Evolutionary conservation across 1,139 yeast species (phyloP).

Genomic region (Diutina mesorugosa): DNA sequence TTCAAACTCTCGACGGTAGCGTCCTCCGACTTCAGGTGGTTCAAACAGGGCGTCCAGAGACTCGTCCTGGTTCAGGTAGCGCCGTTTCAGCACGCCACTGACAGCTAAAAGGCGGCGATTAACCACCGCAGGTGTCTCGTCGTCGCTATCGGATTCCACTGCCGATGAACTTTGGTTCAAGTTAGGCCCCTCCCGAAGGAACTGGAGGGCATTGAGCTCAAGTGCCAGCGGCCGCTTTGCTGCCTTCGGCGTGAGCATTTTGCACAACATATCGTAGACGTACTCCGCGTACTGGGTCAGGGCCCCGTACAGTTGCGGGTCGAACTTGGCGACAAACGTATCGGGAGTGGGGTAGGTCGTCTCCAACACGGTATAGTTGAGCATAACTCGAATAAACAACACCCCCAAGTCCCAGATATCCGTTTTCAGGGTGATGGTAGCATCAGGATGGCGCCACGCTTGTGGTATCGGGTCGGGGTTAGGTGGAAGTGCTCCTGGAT

Average conservation of each 20-base stretch:
- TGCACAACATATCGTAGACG: slow-evolving; percentile 52
- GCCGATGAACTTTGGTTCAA: not conserved
- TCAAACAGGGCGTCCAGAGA: not conserved
- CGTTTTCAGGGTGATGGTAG: slow-evolving; percentile 41
- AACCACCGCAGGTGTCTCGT: not conserved
- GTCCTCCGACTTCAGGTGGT: not conserved
- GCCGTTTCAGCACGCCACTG: not conserved
- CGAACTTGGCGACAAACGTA: slow-evolving; percentile 41
- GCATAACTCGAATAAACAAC: slow-evolving; percentile 54
- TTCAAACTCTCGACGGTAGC: slow-evolving; percentile 64
- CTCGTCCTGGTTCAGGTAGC: not conserved
- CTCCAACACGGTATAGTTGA: not conserved
- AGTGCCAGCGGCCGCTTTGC: slow-evolving; percentile 71
- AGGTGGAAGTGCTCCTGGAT: not conserved
- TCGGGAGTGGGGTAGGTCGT: slow-evolving; percentile 25
- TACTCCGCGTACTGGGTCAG: slow-evolving; percentile 21
- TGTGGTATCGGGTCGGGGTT: slow-evolving; percentile 13
- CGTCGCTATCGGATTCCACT: not conserved
- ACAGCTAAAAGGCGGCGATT: not conserved
- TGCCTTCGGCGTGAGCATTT: slow-evolving; percentile 53
- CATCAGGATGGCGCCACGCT: slow-evolving; percentile 74
- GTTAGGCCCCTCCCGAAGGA: slow-evolving; percentile 48
- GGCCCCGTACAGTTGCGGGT: slow-evolving; percentile 15
- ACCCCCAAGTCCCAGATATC: slow-evolving; percentile 93
- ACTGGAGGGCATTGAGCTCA: slow-evolving; percentile 73